These are phyloP conservation scores for Fusarium sp. DNA, from an alignment of 2,329 filamentous ascomycete genomes.

Conservation along the genomic window DNA sequence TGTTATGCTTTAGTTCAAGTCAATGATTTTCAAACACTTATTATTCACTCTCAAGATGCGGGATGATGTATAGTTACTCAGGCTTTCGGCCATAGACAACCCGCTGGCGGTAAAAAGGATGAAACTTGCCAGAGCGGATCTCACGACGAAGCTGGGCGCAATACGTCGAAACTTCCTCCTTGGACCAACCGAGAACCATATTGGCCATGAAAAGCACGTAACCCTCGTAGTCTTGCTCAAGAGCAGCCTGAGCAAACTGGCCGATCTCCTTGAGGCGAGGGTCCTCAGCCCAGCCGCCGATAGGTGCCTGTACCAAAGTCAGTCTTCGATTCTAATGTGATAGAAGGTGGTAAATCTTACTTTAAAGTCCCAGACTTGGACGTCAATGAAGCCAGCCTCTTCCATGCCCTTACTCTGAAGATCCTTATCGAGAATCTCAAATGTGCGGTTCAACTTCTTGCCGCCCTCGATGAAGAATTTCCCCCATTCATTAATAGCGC, in stretches of 20 bases:
- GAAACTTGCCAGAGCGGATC: slow-evolving; percentile 42
- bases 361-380: not conserved
- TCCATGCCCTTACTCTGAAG: not conserved
- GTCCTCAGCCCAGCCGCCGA: slow-evolving; percentile 30
- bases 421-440: not conserved
- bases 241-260: slow-evolving; percentile 44
- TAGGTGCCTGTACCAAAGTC: slow-evolving; percentile 21
- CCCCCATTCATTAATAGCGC: not conserved
- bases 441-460: not conserved
- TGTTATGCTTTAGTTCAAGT: not conserved
- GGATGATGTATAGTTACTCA: not conserved
- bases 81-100: slow-evolving; percentile 42
- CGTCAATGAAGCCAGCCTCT: not conserved
- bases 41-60: not conserved
- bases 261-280: slow-evolving; percentile 28
- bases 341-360: not conserved
- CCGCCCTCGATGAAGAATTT: not conserved
- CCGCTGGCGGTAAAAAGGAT: slow-evolving; percentile 44
- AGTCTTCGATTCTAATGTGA: not conserved
- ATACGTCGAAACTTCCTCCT: slow-evolving; percentile 47
- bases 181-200: slow-evolving; percentile 50
- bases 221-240: slow-evolving; percentile 51
- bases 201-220: slow-evolving; percentile 47
- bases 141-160: slow-evolving; percentile 49
- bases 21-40: not conserved